A percentile compares a stretch with the other conserved stretches of the same genome.
phyloP scores from a whole-genome alignment of 2,329 filamentous ascomycete genomes.

The Cladosporium oxysporum region DNA sequence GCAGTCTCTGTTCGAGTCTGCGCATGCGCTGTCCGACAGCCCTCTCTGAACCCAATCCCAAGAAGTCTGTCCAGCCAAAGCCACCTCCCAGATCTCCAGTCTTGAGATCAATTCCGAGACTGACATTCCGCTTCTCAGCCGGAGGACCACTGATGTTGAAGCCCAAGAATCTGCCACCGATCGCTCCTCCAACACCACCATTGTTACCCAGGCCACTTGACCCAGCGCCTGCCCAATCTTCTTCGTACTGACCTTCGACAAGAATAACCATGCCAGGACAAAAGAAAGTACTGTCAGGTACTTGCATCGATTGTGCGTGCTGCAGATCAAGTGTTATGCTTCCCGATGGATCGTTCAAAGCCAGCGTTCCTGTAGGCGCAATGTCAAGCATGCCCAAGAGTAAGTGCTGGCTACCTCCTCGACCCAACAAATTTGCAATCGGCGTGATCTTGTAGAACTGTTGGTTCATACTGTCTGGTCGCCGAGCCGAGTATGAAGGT shows the following conservation, averaged over 20 bases:
- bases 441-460: constrained; percentile 86
- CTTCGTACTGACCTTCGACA: constrained; percentile 93
- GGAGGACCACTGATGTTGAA: constrained; percentile 91
- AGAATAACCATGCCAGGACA: constrained; percentile 94
- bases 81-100: constrained; percentile 68
- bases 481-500: constrained; percentile 65
- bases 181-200: constrained; percentile 81
- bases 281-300: constrained; percentile 79
- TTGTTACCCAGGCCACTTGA: constrained; percentile 63
- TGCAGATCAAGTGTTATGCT: constrained; percentile 82
- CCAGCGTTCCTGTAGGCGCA: constrained; percentile 77
- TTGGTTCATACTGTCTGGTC: constrained; percentile 51
- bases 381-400: constrained; percentile 80
- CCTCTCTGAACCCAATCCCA: constrained; percentile 86
- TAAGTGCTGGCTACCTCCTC: constrained; percentile 81
- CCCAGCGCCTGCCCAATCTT: constrained; percentile 73
- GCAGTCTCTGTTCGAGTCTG: constrained; percentile 69
- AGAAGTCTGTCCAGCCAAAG: constrained; percentile 96
- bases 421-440: constrained; percentile 72
- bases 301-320: constrained; percentile 76
- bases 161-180: constrained; percentile 88
- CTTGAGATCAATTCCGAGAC: constrained; percentile 63
- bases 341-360: constrained; percentile 83
- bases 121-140: constrained; percentile 78
- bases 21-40: constrained; percentile 82